Evolutionary conservation across 305 asterid genomes (phyloP).

Genomic region (Plantago lanceolata): DNA sequence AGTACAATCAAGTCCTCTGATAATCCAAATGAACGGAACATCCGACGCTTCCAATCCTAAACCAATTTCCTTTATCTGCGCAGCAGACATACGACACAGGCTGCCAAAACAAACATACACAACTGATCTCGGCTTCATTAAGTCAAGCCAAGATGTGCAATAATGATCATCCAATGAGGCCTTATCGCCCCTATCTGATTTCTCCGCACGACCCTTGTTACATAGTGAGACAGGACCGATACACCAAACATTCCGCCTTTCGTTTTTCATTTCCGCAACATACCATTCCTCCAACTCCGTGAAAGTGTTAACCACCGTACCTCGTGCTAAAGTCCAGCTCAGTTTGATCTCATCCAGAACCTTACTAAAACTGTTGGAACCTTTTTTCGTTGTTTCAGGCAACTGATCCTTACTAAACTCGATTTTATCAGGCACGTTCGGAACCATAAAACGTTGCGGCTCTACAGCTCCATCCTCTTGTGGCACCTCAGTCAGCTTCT

Average conservation of each 20-base stretch:
- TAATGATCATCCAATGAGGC: slow-evolving; percentile 25
- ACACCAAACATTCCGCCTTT: slow-evolving; percentile 33
- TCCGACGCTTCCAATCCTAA: slow-evolving; percentile 46
- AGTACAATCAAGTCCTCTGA: slow-evolving; percentile 23
- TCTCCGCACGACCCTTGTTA: slow-evolving; percentile 25
- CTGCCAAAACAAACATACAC: slow-evolving; percentile 55
- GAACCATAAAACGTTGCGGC: slow-evolving; percentile 23
- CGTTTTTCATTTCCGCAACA: slow-evolving; percentile 22
- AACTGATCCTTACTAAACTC: slow-evolving; percentile 28
- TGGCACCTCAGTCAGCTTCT: not conserved
- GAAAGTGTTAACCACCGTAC: slow-evolving; percentile 35
- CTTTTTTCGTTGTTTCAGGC: slow-evolving; percentile 14
- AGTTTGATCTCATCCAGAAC: slow-evolving; percentile 20
- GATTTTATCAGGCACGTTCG: slow-evolving; percentile 33
- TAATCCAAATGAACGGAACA: slow-evolving; percentile 48
- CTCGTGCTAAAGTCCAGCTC: slow-evolving; percentile 26
- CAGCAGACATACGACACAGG: slow-evolving; percentile 32
- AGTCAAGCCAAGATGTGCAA: slow-evolving; percentile 39
- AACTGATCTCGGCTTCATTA: slow-evolving; percentile 29
- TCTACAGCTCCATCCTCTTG: slow-evolving; percentile 17
- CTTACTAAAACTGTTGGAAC: not conserved
- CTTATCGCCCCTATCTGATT: slow-evolving; percentile 31
- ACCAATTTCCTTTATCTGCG: slow-evolving; percentile 44
- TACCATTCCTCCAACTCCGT: slow-evolving; percentile 41
- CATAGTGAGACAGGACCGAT: slow-evolving; percentile 40